These are phyloP conservation scores for Fusarium neocosmosporiellum DNA, from an alignment of 2,329 filamentous ascomycete species.

Conservation along the genomic window DNA sequence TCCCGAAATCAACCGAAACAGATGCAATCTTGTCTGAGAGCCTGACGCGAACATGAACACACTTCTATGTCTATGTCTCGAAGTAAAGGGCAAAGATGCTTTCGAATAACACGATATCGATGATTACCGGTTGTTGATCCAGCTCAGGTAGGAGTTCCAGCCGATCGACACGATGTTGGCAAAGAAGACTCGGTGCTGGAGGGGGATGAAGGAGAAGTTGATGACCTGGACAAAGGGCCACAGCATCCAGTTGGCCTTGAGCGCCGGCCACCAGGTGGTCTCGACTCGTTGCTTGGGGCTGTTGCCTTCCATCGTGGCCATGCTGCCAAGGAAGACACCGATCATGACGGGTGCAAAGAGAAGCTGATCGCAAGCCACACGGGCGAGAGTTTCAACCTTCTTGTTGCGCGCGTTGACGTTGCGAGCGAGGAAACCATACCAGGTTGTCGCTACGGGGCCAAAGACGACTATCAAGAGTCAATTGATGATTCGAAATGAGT, in stretches of 20 bases:
- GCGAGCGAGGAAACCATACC: slow-evolving; percentile 83
- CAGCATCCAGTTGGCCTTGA: slow-evolving; percentile 86
- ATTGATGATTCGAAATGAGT: background rate
- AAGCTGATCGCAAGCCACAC: slow-evolving; percentile 83
- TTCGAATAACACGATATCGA: background rate
- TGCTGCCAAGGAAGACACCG: slow-evolving; percentile 81
- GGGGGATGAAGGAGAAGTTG: slow-evolving; percentile 89
- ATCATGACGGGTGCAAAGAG: slow-evolving; percentile 89
- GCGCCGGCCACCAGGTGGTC: slow-evolving; percentile 75
- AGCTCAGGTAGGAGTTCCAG: slow-evolving; percentile 75
- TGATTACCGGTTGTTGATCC: slow-evolving; percentile 62
- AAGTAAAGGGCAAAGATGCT: slow-evolving; percentile 4
- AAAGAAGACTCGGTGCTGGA: slow-evolving; percentile 85
- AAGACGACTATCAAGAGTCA: slow-evolving; percentile 71
- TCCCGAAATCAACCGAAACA: slow-evolving; percentile 12
- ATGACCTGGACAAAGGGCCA: slow-evolving; percentile 88
- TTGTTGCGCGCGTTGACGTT: slow-evolving; percentile 72
- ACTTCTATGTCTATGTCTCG: slow-evolving; percentile 34
- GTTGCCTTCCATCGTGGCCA: slow-evolving; percentile 83
- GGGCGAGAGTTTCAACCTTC: slow-evolving; percentile 78
- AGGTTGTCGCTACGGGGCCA: slow-evolving; percentile 86
- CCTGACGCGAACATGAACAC: slow-evolving; percentile 17
- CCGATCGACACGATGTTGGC: slow-evolving; percentile 83
- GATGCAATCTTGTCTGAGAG: slow-evolving; percentile 6
- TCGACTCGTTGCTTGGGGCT: slow-evolving; percentile 73